Evolutionary conservation across 73 alveolate species (phyloP).

Genomic region (Paramecium sexaurelia): DNA sequence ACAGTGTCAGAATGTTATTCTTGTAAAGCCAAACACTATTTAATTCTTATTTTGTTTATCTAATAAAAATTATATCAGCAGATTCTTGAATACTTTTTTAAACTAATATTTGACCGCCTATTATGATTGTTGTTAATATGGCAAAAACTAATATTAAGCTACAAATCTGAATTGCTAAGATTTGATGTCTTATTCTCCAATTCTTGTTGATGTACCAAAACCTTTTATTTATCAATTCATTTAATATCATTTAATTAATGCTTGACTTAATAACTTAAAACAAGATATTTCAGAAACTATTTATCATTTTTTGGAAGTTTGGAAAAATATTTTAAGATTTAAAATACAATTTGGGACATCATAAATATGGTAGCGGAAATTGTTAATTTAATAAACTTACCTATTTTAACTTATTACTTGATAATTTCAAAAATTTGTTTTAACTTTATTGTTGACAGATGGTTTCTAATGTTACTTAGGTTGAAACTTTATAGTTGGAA

Average conservation of each 20-base stretch:
- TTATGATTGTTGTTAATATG: neutral
- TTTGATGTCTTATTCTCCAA: constrained; percentile 4
- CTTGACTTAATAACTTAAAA: neutral
- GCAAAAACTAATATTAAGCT: neutral
- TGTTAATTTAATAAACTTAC: neutral
- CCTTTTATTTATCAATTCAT: neutral
- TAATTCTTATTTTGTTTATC: neutral
- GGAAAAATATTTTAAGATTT: no score
- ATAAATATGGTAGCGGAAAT: no score
- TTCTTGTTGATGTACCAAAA: constrained; percentile 8
- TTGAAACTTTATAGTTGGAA: no score
- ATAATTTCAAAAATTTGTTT: no score
- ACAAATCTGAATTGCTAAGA: neutral
- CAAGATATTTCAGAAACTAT: neutral
- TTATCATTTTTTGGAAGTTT: no score
- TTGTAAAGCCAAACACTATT: neutral
- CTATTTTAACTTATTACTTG: neutral
- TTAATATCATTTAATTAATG: neutral
- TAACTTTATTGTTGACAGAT: neutral
- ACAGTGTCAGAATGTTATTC: neutral
- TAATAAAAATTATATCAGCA: neutral
- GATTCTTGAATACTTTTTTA: neutral
- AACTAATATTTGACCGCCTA: neutral
- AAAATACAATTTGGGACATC: no score
- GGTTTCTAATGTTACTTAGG: neutral